Evolutionary conservation across 371 early-diverging fungal species (phyloP), one percentile per base, ranked within the genome.

Genomic region (Rhizopus microsporus): DNA sequence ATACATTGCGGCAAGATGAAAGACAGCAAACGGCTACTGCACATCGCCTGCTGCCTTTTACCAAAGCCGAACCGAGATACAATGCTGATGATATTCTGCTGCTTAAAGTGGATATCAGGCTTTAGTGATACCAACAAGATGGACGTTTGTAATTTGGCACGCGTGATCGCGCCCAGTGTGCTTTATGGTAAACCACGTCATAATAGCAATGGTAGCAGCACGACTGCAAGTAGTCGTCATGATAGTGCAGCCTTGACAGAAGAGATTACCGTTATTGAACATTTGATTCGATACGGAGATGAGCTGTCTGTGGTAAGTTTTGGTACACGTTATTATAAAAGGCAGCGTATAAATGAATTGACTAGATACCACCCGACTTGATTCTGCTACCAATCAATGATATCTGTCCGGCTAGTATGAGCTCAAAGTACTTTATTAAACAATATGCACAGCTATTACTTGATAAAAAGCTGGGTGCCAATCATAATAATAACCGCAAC

Each of bases 1-100:
- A 69, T 94, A 34, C 73, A 78, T 2, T 83, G 91, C 40, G 89
- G 88, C 60, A 88, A 64, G 37, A 51, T 42, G 13, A 5, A 43
- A 67, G 67, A 75, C 63, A 42, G 68, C 52, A 83, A 79, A 56
- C 64, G 74, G 48, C 79, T 86, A 8, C 71, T 95, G 30, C 95
- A 95, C 42, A 74, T 89, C 48, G 84, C 90, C 3, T 85, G 87
- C 48, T 88, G 94, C 57, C 75, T 97, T 50, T 73, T 98, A 37
- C 97, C 98, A 2, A 90, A 93, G 64, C 69, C 86, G 7, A 94
- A 98, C 74, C 85, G 96, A 12, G 97, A 98, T 62, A 85, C 93
- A 39, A 88, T 94, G 71, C 84, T 91, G 40, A 88, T 93, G 7
- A 70, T 98, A n/a, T 86, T 91, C 67, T 69, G 82, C 16, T 95